Percentiles rank a stretch among this genome's conserved stretches.
phyloP scores from a whole-genome alignment of 352 stramenopile species.

The Achlya hypogyna region DNA sequence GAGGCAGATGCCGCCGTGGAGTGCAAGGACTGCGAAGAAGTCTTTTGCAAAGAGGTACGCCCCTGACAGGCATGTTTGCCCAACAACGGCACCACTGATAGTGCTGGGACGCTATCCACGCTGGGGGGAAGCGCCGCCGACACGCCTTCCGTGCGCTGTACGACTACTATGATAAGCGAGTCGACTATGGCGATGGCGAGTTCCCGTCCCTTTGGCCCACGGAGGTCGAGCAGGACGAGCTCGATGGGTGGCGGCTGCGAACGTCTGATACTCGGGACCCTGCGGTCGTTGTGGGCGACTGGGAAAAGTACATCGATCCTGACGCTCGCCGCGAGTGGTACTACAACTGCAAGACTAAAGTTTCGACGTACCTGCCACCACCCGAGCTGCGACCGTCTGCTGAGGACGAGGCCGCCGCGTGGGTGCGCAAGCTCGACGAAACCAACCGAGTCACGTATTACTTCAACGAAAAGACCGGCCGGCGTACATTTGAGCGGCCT shows the following conservation, averaged over 20 bases:
- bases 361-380: slow-evolving; percentile 40
- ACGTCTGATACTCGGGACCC: slow-evolving; percentile 38
- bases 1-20: slow-evolving; percentile 51
- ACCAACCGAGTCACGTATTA: slow-evolving; percentile 54
- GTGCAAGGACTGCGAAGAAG: slow-evolving; percentile 82
- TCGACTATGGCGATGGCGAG: slow-evolving; percentile 88
- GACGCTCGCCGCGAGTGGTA: slow-evolving; percentile 42
- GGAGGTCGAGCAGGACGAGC: slow-evolving; percentile 85
- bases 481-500: slow-evolving; percentile 57
- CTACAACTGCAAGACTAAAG: slow-evolving; percentile 59
- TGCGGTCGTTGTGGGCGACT: slow-evolving; percentile 32
- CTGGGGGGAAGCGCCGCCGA: slow-evolving; percentile 55
- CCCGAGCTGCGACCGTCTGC: slow-evolving; percentile 21
- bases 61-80: not conserved
- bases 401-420: slow-evolving; percentile 21
- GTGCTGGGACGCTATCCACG: slow-evolving; percentile 85
- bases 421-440: slow-evolving; percentile 43
- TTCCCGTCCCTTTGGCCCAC: slow-evolving; percentile 86
- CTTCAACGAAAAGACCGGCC: slow-evolving; percentile 62
- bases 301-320: slow-evolving; percentile 57
- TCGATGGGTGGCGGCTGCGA: slow-evolving; percentile 65
- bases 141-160: slow-evolving; percentile 86
- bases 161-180: slow-evolving; percentile 83
- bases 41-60: slow-evolving; percentile 75
- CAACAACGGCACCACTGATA: slow-evolving; percentile 21